These are phyloP conservation scores for Ophiocordyceps camponoti-floridani DNA, from an alignment of 2,329 filamentous ascomycete genomes.

Conservation along the genomic window DNA sequence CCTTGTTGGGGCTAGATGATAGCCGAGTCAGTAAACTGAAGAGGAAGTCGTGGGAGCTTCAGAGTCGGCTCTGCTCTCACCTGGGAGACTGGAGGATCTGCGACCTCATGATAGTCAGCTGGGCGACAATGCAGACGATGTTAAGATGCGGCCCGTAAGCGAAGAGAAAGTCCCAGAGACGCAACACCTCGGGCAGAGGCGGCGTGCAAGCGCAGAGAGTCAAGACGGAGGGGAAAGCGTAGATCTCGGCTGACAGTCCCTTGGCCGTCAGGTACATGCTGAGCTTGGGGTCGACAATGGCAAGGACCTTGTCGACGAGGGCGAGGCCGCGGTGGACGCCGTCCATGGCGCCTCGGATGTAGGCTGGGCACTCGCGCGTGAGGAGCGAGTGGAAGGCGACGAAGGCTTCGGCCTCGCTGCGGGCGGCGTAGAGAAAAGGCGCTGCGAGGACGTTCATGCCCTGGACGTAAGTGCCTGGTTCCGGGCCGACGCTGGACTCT, in stretches of 20 bases:
- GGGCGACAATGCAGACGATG: constrained; percentile 88
- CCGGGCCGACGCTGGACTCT: constrained; percentile 35
- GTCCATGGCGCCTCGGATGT: constrained; percentile 91
- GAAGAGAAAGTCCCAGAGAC: constrained; percentile 93
- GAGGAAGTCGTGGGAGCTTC: not conserved
- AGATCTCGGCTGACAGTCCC: constrained; percentile 81
- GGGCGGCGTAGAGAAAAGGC: constrained; percentile 85
- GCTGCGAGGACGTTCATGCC: constrained; percentile 98
- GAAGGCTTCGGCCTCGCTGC: constrained; percentile 89
- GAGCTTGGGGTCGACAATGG: constrained; percentile 79
- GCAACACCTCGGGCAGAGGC: constrained; percentile 78
- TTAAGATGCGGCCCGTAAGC: constrained; percentile 92
- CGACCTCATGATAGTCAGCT: constrained; percentile 75
- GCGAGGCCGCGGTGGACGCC: constrained; percentile 85
- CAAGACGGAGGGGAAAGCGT: constrained; percentile 87
- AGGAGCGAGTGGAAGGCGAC: constrained; percentile 78
- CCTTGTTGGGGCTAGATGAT: constrained; percentile 63
- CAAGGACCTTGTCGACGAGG: constrained; percentile 79
- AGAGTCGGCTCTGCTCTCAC: constrained; percentile 23
- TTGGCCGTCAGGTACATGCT: constrained; percentile 71
- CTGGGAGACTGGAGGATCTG: constrained; percentile 69
- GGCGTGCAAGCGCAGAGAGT: constrained; percentile 94
- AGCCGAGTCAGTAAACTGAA: constrained; percentile 5
- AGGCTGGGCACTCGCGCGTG: constrained; percentile 75
- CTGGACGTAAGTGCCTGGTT: constrained; percentile 83